Base-by-base conservation (phyloP, 106 monocot genomes). In the Platanthera zijinensis region DNA sequence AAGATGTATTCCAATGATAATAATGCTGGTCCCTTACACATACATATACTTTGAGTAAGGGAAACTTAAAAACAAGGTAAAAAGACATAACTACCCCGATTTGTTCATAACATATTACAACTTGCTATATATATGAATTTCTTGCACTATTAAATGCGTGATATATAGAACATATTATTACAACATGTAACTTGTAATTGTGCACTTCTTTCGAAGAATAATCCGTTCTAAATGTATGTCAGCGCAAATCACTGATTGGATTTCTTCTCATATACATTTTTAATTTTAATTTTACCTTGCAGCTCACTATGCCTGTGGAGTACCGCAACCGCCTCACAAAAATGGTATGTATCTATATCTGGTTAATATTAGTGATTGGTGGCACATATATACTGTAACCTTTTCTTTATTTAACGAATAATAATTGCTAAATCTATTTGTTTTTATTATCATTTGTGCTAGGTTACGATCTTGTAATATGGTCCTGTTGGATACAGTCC, bases 251-350 rank as follows among this genome's bases (percentile, higher is more conserved):
- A 12, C 32, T 25, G 30, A 0, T 32, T 25, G 11, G 3, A 66
- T 66, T 66, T 56, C 17, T 10, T 66, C 48, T 48, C 70, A 46
- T 70, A n/a, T 70, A 7, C 10, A 1, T 75, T 21, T 4, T 32
- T 69, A 3, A 30, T 39, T 75, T 5, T 75, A 45, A 54, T 57
- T 53, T 52, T 77, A 76, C 66, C 48, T 57, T 80, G 74, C 87
- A 92, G 92, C 82, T 82, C 51, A 81, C 84, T 30, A 80, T 89
- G 78, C 73, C 85, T 32, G 87, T 82, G 49, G 92, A 92, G 11
- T 78, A 74, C 75, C 89, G 87, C 56, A 28, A 71, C 67, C 89
- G 92, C 72, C 87, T 92, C 63, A 76, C 81, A 45, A 92, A 87
- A 85, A 81, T 89, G 87, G 92, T 92, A 83, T 59, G 21, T 10